Conservation (phyloP, 2,329 filamentous ascomycete genomes). For the Botrytis tulipae region DNA sequence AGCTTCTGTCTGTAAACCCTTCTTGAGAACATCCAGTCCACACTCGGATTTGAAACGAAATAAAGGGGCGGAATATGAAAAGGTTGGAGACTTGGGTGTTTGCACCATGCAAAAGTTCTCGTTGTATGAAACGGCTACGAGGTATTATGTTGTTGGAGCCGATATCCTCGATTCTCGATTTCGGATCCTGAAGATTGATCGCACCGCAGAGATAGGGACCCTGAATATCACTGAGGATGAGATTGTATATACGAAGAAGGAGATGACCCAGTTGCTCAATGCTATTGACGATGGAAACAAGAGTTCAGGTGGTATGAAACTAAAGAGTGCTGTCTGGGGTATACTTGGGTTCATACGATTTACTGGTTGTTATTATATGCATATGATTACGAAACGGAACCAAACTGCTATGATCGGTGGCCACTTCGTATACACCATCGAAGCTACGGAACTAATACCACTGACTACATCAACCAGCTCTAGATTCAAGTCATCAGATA, state of each 20-base stretch:
- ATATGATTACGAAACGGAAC: conserved; percentile 91
- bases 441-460: conserved; percentile 87
- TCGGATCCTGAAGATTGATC: conserved; percentile 90
- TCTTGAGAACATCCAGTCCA: conserved; percentile 54
- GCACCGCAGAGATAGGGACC: conserved; percentile 75
- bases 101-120: conserved; percentile 89
- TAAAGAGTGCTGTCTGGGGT: conserved; percentile 90
- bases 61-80: conserved; percentile 37
- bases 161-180: conserved; percentile 88
- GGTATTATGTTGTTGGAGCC: conserved; percentile 91
- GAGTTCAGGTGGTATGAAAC: conserved; percentile 80
- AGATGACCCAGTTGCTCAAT: conserved; percentile 90
- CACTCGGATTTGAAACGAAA: conserved; percentile 34
- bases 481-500: conserved; percentile 69
- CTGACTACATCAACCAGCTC: conserved; percentile 68
- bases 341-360: conserved; percentile 93
- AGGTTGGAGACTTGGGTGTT: conserved; percentile 45
- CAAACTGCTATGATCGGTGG: conserved; percentile 95
- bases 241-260: conserved; percentile 85
- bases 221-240: conserved; percentile 89
- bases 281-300: conserved; percentile 95
- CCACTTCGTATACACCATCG: conserved; percentile 93
- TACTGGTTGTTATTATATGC: conserved; percentile 95
- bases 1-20: conserved; percentile 56
- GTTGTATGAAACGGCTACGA: conserved; percentile 90